A percentile compares a stretch with the other conserved stretches of the same genome.
phyloP scores from a whole-genome alignment of 176 grass and related monocot genomes.

The Hsuehochloa calcarea region DNA sequence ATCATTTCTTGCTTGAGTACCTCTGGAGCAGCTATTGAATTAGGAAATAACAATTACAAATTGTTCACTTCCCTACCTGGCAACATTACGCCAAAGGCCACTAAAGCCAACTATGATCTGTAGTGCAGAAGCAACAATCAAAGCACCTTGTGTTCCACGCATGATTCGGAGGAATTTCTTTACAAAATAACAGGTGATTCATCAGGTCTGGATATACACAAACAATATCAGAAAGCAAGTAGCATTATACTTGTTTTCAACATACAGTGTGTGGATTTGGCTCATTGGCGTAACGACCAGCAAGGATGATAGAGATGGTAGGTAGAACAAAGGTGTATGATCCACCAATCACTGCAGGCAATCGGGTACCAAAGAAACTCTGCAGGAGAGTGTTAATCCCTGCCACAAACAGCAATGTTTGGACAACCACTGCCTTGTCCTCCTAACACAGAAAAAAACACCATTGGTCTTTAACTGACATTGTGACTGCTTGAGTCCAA shows the following conservation, averaged over 20 bases:
- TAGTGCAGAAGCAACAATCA: constrained; percentile 92
- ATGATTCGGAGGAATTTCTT: constrained; percentile 96
- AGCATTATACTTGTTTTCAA: not conserved
- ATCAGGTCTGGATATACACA: constrained; percentile 37
- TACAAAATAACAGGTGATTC: constrained; percentile 14
- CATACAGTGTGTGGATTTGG: constrained; percentile 70
- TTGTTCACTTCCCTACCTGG: constrained; percentile 54
- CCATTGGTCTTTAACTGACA: not conserved
- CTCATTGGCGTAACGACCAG: constrained; percentile 80
- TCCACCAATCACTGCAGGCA: constrained; percentile 90
- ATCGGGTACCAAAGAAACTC: constrained; percentile 86
- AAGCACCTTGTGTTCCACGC: constrained; percentile 92
- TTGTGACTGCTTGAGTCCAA: not conserved
- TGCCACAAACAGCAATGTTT: constrained; percentile 87
- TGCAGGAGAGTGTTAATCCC: constrained; percentile 94
- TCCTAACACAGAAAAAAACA: constrained; percentile 47
- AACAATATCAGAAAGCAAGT: constrained; percentile 18
- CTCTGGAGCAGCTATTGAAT: not conserved
- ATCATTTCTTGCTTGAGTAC: constrained; percentile 5
- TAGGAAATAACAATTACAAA: constrained; percentile 5
- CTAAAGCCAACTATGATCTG: constrained; percentile 98
- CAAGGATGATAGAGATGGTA: constrained; percentile 91
- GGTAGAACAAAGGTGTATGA: constrained; percentile 94
- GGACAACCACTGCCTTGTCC: constrained; percentile 92
- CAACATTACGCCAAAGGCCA: constrained; percentile 96